A percentile compares a stretch with the other conserved stretches of the same genome.
These are phyloP conservation scores for Cercospora janseana DNA, from an alignment of 2,329 filamentous ascomycete species.

Conservation along the genomic window DNA sequence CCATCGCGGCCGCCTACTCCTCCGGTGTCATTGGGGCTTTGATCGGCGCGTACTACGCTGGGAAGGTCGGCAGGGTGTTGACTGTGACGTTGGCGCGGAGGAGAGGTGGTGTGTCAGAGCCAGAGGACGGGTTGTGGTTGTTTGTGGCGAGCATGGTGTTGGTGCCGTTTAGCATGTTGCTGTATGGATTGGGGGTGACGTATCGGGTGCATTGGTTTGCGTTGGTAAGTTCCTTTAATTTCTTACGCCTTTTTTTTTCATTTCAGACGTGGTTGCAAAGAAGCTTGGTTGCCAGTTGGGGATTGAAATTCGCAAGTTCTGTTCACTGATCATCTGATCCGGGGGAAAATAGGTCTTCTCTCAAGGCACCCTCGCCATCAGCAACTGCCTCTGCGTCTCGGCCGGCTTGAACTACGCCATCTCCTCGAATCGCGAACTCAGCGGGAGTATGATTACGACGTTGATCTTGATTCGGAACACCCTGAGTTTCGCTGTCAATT, in stretches of 20 bases:
- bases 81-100: conserved; percentile 38
- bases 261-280: too few species aligned
- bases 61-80: conserved; percentile 37
- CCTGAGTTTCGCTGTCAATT: conserved; percentile 49
- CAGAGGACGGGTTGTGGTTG: conserved; percentile 40
- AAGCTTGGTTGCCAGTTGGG: too few species aligned
- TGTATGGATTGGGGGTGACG: conserved; percentile 50
- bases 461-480: conserved; percentile 51
- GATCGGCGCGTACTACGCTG: conserved; percentile 39
- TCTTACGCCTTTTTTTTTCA: too few species aligned
- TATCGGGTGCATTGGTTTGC: conserved; percentile 49
- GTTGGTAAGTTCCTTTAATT: too few species aligned
- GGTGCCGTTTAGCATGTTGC: conserved; percentile 45
- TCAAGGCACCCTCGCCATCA: conserved; percentile 48
- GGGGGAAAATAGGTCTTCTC: too few species aligned
- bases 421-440: conserved; percentile 46
- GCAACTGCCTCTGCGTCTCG: conserved; percentile 44
- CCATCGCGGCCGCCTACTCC: conserved; percentile 42
- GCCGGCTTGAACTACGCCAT: conserved; percentile 45
- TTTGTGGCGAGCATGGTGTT: conserved; percentile 41
- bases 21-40: conserved; percentile 38
- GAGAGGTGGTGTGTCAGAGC: conserved; percentile 41
- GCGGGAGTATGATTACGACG: conserved; percentile 46
- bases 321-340: too few species aligned
- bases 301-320: too few species aligned